phyloP scores from a whole-genome alignment of 371 early-diverging fungal genomes.

The Apophysomyces variabilis region DNA sequence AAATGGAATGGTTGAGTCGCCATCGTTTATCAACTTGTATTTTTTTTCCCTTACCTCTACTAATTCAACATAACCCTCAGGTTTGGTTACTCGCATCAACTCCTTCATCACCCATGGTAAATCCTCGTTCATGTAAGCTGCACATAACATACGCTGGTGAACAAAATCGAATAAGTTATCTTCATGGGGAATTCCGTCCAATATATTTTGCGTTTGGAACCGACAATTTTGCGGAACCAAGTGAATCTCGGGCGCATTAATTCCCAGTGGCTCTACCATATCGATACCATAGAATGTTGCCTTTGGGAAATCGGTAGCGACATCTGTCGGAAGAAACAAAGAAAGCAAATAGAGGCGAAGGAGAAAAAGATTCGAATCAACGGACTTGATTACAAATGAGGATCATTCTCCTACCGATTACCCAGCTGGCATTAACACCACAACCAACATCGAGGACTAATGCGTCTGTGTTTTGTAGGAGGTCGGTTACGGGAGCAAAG shows the following conservation, averaged over 20 bases:
- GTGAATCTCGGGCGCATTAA: conserved; percentile 13
- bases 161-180: conserved; percentile 38
- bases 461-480: conserved; percentile 16
- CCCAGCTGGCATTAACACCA: conserved; percentile 39
- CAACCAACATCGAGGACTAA: conserved; percentile 38
- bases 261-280: conserved; percentile 20
- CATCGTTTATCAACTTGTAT: too few relatives aligned
- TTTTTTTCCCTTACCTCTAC: conserved; percentile 27
- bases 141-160: conserved; percentile 41
- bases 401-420: conserved; percentile 21
- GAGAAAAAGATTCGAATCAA: not conserved
- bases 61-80: conserved; percentile 43
- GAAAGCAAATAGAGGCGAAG: not conserved
- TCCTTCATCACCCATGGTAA: conserved; percentile 27
- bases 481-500: conserved; percentile 36
- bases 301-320: conserved; percentile 40
- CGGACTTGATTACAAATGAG: too few relatives aligned
- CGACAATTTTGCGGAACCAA: conserved; percentile 30
- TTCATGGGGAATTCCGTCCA: conserved; percentile 25
- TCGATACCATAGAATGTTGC: conserved; percentile 38
- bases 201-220: conserved; percentile 23
- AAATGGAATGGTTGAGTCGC: too few relatives aligned
- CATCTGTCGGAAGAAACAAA: conserved; percentile 21
- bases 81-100: conserved; percentile 36
- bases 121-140: conserved; percentile 28